phyloP scores from a whole-genome alignment of 345 rosid species.

The Populus ilicifolia region DNA sequence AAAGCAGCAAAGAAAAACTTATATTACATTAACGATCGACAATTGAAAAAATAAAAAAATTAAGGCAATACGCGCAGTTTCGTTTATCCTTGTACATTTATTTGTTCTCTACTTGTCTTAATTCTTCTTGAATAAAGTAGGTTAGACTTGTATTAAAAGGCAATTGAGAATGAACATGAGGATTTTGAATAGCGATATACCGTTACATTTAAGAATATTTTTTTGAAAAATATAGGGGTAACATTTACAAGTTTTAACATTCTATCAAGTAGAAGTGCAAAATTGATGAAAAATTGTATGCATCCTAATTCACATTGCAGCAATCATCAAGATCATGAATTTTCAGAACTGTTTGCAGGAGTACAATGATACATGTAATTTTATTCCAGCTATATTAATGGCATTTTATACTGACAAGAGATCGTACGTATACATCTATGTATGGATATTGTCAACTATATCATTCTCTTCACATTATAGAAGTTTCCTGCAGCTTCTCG shows the following conservation, averaged over 20 bases:
- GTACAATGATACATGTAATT: not conserved
- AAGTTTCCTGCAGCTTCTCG: not conserved
- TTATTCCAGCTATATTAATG: not conserved
- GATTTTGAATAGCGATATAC: too few species aligned
- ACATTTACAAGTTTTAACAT: not conserved
- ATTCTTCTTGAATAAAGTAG: too few species aligned
- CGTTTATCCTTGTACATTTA: too few species aligned
- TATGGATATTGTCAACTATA: not conserved
- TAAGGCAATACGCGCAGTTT: too few species aligned
- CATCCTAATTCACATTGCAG: not conserved
- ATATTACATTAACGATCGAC: too few species aligned
- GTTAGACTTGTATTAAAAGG: too few species aligned
- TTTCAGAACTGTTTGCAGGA: not conserved
- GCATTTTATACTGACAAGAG: not conserved
- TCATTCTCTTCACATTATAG: not conserved
- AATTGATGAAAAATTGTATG: not conserved
- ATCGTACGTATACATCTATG: not conserved
- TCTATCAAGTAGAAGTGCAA: not conserved
- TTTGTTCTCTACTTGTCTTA: too few species aligned
- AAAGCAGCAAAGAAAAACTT: too few species aligned
- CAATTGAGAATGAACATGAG: too few species aligned
- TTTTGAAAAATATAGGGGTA: not conserved
- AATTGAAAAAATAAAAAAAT: too few species aligned
- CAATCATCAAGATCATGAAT: not conserved
- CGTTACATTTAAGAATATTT: too few species aligned